These are phyloP conservation scores for Lepidium africanum DNA, from an alignment of 345 rosid genomes.

Conservation along the genomic window DNA sequence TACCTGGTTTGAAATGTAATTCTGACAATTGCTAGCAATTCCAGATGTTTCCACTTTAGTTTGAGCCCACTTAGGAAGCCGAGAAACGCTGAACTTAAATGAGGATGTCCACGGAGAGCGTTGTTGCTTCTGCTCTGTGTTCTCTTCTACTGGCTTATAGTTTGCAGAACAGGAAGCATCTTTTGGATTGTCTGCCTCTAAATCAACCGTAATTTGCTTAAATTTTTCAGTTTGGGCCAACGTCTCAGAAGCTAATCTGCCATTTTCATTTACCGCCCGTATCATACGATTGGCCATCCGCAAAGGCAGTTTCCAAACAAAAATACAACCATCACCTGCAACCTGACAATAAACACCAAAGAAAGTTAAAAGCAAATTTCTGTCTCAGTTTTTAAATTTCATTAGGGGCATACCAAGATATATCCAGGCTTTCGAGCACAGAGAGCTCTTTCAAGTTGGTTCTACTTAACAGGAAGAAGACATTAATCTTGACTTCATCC, in stretches of 20 bases:
- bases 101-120: slow-evolving; percentile 42
- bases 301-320: slow-evolving; percentile 67
- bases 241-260: slow-evolving; percentile 36
- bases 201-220: slow-evolving; percentile 26
- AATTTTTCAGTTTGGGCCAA: slow-evolving; percentile 29
- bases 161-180: slow-evolving; percentile 20
- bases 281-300: slow-evolving; percentile 49
- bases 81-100: slow-evolving; percentile 68
- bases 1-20: slow-evolving; percentile 48
- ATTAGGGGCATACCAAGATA: slow-evolving; percentile 4
- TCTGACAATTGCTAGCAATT: slow-evolving; percentile 26
- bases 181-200: slow-evolving; percentile 35
- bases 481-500: not conserved
- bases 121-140: slow-evolving; percentile 20
- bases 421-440: not conserved
- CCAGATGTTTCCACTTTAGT: slow-evolving; percentile 38
- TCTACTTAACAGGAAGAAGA: not conserved
- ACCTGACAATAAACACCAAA: slow-evolving; percentile 40
- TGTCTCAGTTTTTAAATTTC: not conserved
- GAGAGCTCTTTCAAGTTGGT: not conserved
- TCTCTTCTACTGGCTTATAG: slow-evolving; percentile 22
- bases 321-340: slow-evolving; percentile 71
- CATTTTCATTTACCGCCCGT: slow-evolving; percentile 40
- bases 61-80: slow-evolving; percentile 91
- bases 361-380: not conserved